Evolutionary conservation across 345 rosid genomes (phyloP), one percentile per base, ranked within the genome.

Genomic region (Reutealis trisperma): DNA sequence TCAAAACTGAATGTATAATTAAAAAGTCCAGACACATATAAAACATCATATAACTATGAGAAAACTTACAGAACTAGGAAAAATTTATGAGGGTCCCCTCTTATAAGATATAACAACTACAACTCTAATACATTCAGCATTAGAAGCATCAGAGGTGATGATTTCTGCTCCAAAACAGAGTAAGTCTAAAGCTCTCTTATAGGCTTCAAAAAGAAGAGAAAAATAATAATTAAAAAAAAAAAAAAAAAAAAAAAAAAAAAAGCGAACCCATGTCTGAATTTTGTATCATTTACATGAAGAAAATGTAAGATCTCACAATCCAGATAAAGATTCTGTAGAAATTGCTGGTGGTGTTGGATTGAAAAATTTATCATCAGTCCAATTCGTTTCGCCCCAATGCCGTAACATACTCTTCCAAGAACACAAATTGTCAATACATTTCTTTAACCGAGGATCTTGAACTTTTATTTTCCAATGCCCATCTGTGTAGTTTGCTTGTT

Each of bases 301-400:
- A n/a, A n/a, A n/a, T 19, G 57, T 27, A 13, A 32, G 22, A 69
- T 44, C 76, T 88, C 87, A 86, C 41, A 79, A 79, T 44, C 49
- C 79, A 19, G 87, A 54, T 8, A 88, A 85, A 34, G 89, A 78
- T 7, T 82, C 79, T 1, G 78, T 72, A 63, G 81, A 49, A 72
- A 96, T 86, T 21, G 97, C 88, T 12, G 99, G 98, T 57, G 98
- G 99, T 32, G 97, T 81, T 13, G 94, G 93, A 77, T 74, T 76
- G 66, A 75, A 83, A 54, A 78, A 76, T 61, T 87, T 86, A 47
- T 93, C 88, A 32, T 90, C 91, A 10, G 96, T 93, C 89, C 97
- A 93, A 65, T 82, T 82, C 1, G 72, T 69, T 61, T 82, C 84
- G 2, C 84, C 84, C 84, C 84, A 82, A 41, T 82, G 84, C 61